These are phyloP conservation scores for Nematodospora anomalae DNA, from an alignment of 1,139 yeast genomes.

Conservation along the genomic window DNA sequence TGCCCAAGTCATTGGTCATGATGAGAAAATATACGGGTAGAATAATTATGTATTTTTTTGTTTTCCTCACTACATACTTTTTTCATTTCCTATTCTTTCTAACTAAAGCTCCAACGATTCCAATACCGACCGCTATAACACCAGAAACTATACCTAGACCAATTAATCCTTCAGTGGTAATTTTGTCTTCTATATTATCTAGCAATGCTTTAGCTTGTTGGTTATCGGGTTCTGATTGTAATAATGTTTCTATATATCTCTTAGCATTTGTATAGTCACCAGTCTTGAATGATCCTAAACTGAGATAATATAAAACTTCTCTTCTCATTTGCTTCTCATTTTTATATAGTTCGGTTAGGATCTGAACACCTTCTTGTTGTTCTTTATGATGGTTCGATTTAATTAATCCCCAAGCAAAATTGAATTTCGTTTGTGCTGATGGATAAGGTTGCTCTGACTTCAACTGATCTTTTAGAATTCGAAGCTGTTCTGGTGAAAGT, in stretches of 20 bases:
- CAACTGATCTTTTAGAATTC: conserved; percentile 73
- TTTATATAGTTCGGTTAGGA: conserved; percentile 72
- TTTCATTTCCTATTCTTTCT: conserved; percentile 33
- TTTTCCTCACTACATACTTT: neutral
- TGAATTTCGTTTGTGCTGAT: conserved; percentile 81
- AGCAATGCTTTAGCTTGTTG: conserved; percentile 72
- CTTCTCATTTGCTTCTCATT: conserved; percentile 82
- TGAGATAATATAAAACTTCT: conserved; percentile 84
- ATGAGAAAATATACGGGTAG: no score
- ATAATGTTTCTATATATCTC: conserved; percentile 75
- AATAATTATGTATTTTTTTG: no score
- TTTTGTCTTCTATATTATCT: conserved; percentile 76
- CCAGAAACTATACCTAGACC: conserved; percentile 90
- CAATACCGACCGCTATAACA: conserved; percentile 78
- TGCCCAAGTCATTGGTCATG: conserved; percentile 14
- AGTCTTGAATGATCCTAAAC: conserved; percentile 84
- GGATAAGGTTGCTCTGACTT: conserved; percentile 79
- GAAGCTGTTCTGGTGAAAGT: conserved; percentile 71
- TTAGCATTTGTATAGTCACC: conserved; percentile 88
- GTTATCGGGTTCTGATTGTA: conserved; percentile 80
- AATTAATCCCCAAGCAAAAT: conserved; percentile 94
- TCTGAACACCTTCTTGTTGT: conserved; percentile 76
- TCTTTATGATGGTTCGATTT: conserved; percentile 62
- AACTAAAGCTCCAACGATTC: conserved; percentile 59
- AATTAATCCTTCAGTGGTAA: conserved; percentile 82